A percentile compares a stretch with the other conserved stretches of the same genome.
Evolutionary conservation across 139 green algal genomes (phyloP).

Genomic region (Nannochloris sp.): DNA sequence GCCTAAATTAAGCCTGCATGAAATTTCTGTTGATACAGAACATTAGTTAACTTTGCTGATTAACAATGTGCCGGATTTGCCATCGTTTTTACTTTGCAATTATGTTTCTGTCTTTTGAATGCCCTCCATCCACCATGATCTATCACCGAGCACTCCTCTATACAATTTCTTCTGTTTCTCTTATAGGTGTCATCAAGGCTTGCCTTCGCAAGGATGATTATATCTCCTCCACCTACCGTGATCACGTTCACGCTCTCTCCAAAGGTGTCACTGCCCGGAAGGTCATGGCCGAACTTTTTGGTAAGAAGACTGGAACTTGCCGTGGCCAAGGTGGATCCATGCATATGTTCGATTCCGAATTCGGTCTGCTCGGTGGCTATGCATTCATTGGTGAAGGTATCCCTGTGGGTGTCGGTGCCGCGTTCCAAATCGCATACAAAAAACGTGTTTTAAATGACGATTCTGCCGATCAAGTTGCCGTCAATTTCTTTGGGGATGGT

Average conservation of each 20-base stretch:
- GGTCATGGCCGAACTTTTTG: slow-evolving; percentile 98
- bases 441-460: slow-evolving; percentile 72
- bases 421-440: slow-evolving; percentile 84
- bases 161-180: not conserved
- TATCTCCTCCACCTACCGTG: slow-evolving; percentile 94
- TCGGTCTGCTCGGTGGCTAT: slow-evolving; percentile 89
- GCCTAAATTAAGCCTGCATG: not conserved
- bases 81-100: too few species aligned
- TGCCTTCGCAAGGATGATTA: slow-evolving; percentile 76
- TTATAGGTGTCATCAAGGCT: slow-evolving; percentile 40
- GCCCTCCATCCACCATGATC: not conserved
- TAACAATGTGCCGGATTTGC: too few species aligned
- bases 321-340: slow-evolving; percentile 93
- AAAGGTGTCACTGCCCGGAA: slow-evolving; percentile 77
- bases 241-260: slow-evolving; percentile 95
- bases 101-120: too few species aligned
- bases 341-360: slow-evolving; percentile 94
- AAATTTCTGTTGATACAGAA: not conserved
- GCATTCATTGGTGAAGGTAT: slow-evolving; percentile 98
- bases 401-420: slow-evolving; percentile 86
- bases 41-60: too few species aligned
- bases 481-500: slow-evolving; percentile 87
- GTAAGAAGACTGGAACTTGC: slow-evolving; percentile 95
- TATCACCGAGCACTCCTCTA: not conserved
- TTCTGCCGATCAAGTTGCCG: slow-evolving; percentile 59